Base-by-base conservation (phyloP, 768 basidiomycete species). In the Suillus subalutaceus region DNA sequence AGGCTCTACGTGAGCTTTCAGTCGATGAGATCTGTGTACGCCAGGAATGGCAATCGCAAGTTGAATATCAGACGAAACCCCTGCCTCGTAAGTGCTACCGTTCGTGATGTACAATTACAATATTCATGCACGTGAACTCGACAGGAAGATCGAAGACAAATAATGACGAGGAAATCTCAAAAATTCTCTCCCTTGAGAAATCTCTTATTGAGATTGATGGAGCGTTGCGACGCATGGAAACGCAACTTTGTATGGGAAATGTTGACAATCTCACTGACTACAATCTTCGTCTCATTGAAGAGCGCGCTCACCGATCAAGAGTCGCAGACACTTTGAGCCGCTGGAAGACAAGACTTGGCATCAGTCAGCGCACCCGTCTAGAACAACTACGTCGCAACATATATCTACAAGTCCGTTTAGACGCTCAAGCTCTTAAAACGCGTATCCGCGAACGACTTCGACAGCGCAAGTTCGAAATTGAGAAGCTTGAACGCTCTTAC, bases 21-120 rank as follows among this genome's bases (percentile, higher is more conserved):
- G 32, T 32, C 32, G 32, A 32, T 32, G 32, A 32, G 10, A 10
- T 2, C 18, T 6, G 41, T 65, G n/a, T 61, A 63, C 4, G 46
- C 0, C 58, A 62, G 48, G 44, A 69, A 41, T 68, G 68, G 67
- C 13, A 62, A 37, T 20, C 4, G 6, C 68, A 68, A 37, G 50
- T 65, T 48, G 18, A 18, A 30, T 23, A 55, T 18, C 57, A 62
- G 23, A 69, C 37, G 32, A 63, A 15, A 52, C 48, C 48, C 48
- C 48, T 50, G 48, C 48, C 48, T 50, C 12, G 13, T 50, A 50
- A 50, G 48, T 50, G 48, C 9, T n/a, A 48, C 46, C 4, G n/a
- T 23, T 50, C 4, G 10, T 48, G n/a, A 48, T 48, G 4, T 48
- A 46, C 46, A 6, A 23, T 48, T 13, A 48, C 1, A 48, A 5